Evolutionary conservation across 139 green algal genomes (phyloP).

Genomic region (Desmodesmus armatus): DNA sequence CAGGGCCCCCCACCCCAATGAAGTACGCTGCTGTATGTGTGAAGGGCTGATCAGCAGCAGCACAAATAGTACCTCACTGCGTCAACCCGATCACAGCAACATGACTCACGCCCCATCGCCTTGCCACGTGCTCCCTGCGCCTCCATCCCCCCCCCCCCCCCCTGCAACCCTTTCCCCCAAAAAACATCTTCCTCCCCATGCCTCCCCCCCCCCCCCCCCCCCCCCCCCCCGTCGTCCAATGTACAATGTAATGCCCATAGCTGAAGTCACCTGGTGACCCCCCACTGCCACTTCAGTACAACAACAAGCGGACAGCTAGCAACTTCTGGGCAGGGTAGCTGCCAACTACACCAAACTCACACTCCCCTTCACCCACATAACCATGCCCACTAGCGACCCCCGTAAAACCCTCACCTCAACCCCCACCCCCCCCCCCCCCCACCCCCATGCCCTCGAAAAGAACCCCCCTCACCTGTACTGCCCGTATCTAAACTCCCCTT

Average conservation of each 20-base stretch:
- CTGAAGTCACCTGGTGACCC: constrained; percentile 19
- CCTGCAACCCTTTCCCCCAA: neutral
- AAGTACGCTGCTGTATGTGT: too few relatives aligned
- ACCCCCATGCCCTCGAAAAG: too few relatives aligned
- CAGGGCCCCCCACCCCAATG: too few relatives aligned
- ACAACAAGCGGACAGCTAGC: constrained; percentile 25
- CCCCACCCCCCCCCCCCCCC: too few relatives aligned
- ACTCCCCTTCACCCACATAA: neutral
- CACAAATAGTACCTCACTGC: too few relatives aligned
- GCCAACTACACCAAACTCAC: constrained; percentile 31
- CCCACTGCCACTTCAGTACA: constrained; percentile 43
- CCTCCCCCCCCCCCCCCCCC: too few relatives aligned
- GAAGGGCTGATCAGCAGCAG: too few relatives aligned
- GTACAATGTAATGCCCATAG: constrained; percentile 44
- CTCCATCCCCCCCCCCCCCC: neutral
- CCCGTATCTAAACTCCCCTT: constrained; percentile 35
- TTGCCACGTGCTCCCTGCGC: too few relatives aligned
- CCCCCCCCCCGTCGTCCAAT: too few relatives aligned
- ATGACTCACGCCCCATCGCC: too few relatives aligned
- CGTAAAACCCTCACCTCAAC: too few relatives aligned
- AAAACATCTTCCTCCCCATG: neutral
- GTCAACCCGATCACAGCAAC: too few relatives aligned
- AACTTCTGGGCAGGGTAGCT: neutral
- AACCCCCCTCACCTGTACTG: constrained; percentile 39
- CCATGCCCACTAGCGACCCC: neutral